Evolutionary conservation across 2,329 filamentous ascomycete genomes (phyloP).

Genomic region (Colletotrichum orbiculare): DNA sequence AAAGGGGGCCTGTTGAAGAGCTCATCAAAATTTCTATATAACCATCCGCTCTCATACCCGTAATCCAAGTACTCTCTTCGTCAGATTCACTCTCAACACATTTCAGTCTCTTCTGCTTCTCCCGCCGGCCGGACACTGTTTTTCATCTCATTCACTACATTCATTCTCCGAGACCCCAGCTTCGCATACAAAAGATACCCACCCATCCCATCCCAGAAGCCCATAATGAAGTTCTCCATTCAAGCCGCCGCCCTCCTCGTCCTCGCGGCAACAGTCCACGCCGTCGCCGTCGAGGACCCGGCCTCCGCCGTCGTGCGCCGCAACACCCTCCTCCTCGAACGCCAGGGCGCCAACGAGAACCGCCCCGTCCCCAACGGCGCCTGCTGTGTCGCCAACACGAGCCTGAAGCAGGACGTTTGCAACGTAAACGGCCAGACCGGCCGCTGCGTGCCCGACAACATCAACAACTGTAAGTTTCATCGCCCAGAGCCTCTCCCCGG

Average conservation of each 20-base stretch:
- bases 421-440: constrained; percentile 46
- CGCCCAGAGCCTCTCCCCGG: not conserved
- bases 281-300: constrained; percentile 37
- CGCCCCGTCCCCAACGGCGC: constrained; percentile 47
- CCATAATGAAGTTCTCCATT: constrained; percentile 46
- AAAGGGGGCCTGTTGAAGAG: not conserved
- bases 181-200: not conserved
- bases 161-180: constrained; percentile 5
- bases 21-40: constrained; percentile 13
- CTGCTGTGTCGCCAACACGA: constrained; percentile 49
- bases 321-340: constrained; percentile 39
- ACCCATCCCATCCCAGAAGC: not conserved
- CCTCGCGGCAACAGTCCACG: constrained; percentile 40
- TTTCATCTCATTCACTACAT: not conserved
- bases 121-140: constrained; percentile 34
- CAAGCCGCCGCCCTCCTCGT: constrained; percentile 40
- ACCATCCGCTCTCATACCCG: not conserved
- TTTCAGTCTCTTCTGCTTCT: constrained; percentile 33
- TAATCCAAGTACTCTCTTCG: not conserved
- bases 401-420: constrained; percentile 51
- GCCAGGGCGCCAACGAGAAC: constrained; percentile 49
- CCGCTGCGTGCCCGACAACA: constrained; percentile 48
- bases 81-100: constrained; percentile 1
- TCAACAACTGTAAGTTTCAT: constrained; percentile 47
- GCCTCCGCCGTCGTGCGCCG: constrained; percentile 39